Conservation (phyloP, 768 basidiomycete species). For the Mycena alexandri region DNA sequence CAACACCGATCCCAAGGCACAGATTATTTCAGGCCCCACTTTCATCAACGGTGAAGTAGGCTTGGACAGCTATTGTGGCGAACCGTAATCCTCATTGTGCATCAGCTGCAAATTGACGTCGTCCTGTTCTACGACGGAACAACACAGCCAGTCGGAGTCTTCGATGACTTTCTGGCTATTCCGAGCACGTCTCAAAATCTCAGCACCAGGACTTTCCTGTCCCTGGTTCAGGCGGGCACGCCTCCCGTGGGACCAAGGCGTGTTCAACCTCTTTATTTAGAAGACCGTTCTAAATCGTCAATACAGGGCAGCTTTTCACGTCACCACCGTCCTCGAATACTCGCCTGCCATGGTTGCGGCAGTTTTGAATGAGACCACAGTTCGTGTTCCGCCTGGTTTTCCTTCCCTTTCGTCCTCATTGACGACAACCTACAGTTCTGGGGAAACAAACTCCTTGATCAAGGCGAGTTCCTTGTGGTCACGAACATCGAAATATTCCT, state of each 20-base stretch:
- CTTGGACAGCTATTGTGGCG: conserved; percentile 24
- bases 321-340: background rate
- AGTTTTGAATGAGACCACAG: conserved; percentile 12
- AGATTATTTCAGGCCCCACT: conserved; percentile 48
- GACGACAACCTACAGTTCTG: no score
- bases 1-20: conserved; percentile 52
- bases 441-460: no score
- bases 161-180: conserved; percentile 53
- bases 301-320: conserved; percentile 7
- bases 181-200: conserved; percentile 45
- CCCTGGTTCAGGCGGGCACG: conserved; percentile 42
- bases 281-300: background rate
- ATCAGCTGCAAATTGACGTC: no score
- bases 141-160: conserved; percentile 50
- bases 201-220: conserved; percentile 48
- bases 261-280: conserved; percentile 39
- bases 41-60: background rate
- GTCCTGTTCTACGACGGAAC: conserved; percentile 60
- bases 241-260: conserved; percentile 29
- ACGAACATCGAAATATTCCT: no score
- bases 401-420: no score
- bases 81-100: background rate
- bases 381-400: background rate
- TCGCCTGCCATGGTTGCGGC: conserved; percentile 2
- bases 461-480: no score